phyloP scores from a whole-genome alignment of 352 stramenopile genomes.

The Pythium biforme region DNA sequence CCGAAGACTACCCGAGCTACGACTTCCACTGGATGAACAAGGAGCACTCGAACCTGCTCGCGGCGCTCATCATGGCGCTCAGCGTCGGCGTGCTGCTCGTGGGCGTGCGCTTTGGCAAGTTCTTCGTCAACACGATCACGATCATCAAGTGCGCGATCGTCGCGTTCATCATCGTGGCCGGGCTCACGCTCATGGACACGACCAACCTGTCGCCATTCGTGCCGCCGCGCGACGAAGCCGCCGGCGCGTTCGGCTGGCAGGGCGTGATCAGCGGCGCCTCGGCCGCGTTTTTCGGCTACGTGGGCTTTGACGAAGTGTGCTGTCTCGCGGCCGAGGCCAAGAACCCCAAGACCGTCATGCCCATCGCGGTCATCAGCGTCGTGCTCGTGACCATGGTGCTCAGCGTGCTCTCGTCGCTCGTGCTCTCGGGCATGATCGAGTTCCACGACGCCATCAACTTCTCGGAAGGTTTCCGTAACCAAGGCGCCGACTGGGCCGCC shows the following conservation, averaged over 20 bases:
- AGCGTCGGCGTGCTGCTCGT: constrained; percentile 73
- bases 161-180: constrained; percentile 90
- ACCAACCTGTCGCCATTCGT: constrained; percentile 87
- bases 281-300: constrained; percentile 92
- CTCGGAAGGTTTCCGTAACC: constrained; percentile 40
- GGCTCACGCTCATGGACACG: constrained; percentile 77
- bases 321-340: constrained; percentile 84
- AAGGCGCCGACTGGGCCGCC: constrained; percentile 40
- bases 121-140: constrained; percentile 88
- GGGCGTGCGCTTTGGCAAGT: constrained; percentile 87
- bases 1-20: constrained; percentile 37
- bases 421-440: constrained; percentile 78
- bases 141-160: constrained; percentile 82
- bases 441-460: constrained; percentile 34
- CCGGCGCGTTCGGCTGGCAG: constrained; percentile 35
- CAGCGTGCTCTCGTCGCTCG: constrained; percentile 72
- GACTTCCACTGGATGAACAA: constrained; percentile 59
- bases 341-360: constrained; percentile 72
- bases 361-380: constrained; percentile 77
- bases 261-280: constrained; percentile 82
- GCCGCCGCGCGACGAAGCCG: constrained; percentile 34
- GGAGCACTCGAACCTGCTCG: constrained; percentile 57
- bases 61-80: constrained; percentile 62
- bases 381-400: constrained; percentile 74
- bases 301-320: constrained; percentile 95